Evolutionary conservation across 495 filamentous ascomycete species (phyloP).

Genomic region (Parachaetomium inaequale): DNA sequence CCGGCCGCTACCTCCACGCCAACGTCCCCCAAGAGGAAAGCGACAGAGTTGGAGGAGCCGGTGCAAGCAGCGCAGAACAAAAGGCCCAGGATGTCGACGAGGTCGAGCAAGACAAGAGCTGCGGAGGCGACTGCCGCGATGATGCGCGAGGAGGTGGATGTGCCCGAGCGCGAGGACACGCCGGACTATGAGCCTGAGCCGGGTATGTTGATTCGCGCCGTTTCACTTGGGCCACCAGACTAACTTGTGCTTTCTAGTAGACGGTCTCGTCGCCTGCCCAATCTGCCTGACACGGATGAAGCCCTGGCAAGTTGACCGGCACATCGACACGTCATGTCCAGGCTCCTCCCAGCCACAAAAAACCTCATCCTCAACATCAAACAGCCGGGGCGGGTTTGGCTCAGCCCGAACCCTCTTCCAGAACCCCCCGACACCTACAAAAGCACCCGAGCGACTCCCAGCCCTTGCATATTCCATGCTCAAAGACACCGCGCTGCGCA

Average conservation of each 20-base stretch:
- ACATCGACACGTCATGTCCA: constrained; percentile 65
- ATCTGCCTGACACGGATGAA: constrained; percentile 78
- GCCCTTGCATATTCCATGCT: constrained; percentile 76
- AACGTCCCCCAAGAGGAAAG: constrained; percentile 48
- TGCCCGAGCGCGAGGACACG: constrained; percentile 28
- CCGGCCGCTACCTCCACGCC: constrained; percentile 15
- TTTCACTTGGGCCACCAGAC: neutral
- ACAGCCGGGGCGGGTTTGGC: constrained; percentile 26
- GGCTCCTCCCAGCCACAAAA: constrained; percentile 34
- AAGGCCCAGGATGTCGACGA: constrained; percentile 44
- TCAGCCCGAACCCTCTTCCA: constrained; percentile 10
- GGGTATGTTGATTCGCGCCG: constrained; percentile 18
- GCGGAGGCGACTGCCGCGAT: constrained; percentile 37
- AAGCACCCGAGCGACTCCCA: constrained; percentile 57
- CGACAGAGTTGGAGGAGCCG: constrained; percentile 45
- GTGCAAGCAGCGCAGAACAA: constrained; percentile 36
- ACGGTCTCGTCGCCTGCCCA: constrained; percentile 78
- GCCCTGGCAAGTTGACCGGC: constrained; percentile 62
- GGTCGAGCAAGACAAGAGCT: constrained; percentile 39
- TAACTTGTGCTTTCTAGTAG: constrained; percentile 47
- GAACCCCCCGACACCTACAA: constrained; percentile 17
- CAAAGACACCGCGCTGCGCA: constrained; percentile 69
- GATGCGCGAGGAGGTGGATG: constrained; percentile 36
- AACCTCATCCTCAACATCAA: neutral
- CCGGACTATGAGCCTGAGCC: constrained; percentile 32